These are phyloP conservation scores for Grosmannia huntii DNA, from an alignment of 2,329 filamentous ascomycete species.

Conservation along the genomic window DNA sequence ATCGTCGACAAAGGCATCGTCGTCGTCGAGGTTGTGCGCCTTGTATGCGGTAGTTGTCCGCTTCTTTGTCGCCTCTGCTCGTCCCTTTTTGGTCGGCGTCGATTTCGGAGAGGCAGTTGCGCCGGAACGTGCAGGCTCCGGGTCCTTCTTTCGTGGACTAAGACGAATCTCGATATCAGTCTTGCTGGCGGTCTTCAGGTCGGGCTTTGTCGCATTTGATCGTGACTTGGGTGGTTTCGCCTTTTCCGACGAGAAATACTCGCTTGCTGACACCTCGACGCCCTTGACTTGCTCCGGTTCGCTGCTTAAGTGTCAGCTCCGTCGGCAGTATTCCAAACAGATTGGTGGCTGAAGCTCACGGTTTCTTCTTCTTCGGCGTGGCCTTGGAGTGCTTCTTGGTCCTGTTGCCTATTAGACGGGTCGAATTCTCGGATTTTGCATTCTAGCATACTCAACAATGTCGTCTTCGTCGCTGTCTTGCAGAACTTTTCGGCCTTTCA, in stretches of 20 bases:
- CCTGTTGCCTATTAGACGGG: slow-evolving; percentile 16
- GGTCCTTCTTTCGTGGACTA: slow-evolving; percentile 36
- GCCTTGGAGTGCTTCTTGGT: slow-evolving; percentile 44
- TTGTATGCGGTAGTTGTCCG: slow-evolving; percentile 29
- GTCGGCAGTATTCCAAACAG: neutral
- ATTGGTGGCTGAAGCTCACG: slow-evolving; percentile 23
- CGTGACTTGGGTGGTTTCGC: slow-evolving; percentile 21
- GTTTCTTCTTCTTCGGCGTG: slow-evolving; percentile 40
- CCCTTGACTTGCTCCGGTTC: slow-evolving; percentile 31
- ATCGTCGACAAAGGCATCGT: slow-evolving; percentile 50
- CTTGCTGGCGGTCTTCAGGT: slow-evolving; percentile 24
- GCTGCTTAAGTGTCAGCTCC: slow-evolving; percentile 8
- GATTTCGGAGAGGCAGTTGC: neutral
- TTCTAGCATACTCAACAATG: slow-evolving; percentile 20
- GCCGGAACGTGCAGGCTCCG: slow-evolving; percentile 6
- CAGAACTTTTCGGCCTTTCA: slow-evolving; percentile 17
- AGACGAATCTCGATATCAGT: slow-evolving; percentile 34
- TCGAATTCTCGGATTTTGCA: neutral
- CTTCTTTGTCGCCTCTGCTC: slow-evolving; percentile 16
- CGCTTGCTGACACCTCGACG: slow-evolving; percentile 39
- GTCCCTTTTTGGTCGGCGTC: slow-evolving; percentile 18
- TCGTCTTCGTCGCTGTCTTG: slow-evolving; percentile 15
- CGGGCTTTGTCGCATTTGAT: slow-evolving; percentile 28
- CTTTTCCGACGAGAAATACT: slow-evolving; percentile 39
- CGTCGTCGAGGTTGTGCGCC: slow-evolving; percentile 30